Conservation (phyloP, 2,329 filamentous ascomycete genomes). For the Chrysosporium keratinophilum region DNA sequence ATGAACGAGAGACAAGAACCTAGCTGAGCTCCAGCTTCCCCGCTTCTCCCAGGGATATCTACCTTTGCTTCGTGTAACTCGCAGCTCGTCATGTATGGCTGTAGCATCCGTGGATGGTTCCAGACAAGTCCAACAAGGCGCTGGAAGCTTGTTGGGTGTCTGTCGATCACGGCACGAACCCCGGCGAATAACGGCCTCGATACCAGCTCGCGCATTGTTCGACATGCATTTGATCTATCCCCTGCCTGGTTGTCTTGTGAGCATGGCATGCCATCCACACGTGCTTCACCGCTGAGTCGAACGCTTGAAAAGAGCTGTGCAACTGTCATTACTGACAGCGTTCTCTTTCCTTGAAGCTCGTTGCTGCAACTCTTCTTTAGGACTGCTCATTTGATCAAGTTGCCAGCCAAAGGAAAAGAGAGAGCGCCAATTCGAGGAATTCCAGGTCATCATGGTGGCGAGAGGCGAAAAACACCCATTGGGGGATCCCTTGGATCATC, state of each 20-base stretch:
- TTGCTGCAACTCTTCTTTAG: neutral
- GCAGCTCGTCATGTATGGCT: neutral
- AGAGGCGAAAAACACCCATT: neutral
- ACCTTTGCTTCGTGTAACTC: neutral
- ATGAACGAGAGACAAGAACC: neutral
- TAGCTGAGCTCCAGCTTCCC: constrained; percentile 1
- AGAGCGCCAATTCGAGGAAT: neutral
- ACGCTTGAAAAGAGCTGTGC: neutral
- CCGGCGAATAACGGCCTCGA: neutral
- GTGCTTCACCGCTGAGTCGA: neutral
- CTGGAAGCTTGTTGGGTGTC: no score
- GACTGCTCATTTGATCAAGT: neutral
- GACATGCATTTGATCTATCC: neutral
- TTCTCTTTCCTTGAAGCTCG: neutral
- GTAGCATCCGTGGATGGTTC: neutral
- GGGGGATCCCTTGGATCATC: neutral
- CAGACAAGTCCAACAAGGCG: no score
- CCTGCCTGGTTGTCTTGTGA: neutral
- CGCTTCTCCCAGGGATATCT: neutral
- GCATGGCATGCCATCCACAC: neutral
- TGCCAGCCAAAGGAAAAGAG: neutral
- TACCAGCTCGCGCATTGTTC: neutral
- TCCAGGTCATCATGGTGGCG: neutral
- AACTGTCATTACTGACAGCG: neutral
- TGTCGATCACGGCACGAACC: neutral